Evolutionary conservation across 306 rosid genomes (phyloP).

Genomic region (Ormosia emarginata): DNA sequence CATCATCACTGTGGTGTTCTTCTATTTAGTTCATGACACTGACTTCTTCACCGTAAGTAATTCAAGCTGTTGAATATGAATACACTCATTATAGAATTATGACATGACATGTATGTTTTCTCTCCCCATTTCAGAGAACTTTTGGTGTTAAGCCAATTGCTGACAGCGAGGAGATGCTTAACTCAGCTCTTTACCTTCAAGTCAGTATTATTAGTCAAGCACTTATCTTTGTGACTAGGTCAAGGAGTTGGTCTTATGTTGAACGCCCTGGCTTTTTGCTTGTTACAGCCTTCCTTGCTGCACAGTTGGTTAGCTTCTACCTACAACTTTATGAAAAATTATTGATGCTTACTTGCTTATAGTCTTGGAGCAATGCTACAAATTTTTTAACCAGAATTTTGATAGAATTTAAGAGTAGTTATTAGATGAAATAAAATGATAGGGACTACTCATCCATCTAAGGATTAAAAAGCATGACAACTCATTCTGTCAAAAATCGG

Average conservation of each 20-base stretch:
- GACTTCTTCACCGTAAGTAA: conserved; percentile 59
- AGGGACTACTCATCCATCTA: background rate
- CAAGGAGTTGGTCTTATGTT: conserved; percentile 79
- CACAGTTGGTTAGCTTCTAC: conserved; percentile 64
- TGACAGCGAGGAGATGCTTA: conserved; percentile 37
- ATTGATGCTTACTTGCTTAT: background rate
- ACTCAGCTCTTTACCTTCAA: conserved; percentile 91
- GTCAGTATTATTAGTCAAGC: conserved; percentile 94
- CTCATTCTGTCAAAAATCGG: too few species aligned
- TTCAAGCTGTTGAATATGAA: background rate
- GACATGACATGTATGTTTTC: background rate
- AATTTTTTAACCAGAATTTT: too few species aligned
- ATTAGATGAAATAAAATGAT: background rate
- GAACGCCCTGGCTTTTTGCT: conserved; percentile 82
- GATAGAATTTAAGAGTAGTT: background rate
- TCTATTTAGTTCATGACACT: conserved; percentile 58
- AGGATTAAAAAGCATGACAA: too few species aligned
- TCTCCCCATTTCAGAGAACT: conserved; percentile 19
- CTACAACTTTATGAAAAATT: background rate
- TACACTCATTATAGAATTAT: background rate
- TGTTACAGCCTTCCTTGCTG: conserved; percentile 59
- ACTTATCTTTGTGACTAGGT: conserved; percentile 87
- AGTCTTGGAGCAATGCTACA: too few species aligned
- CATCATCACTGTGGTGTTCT: conserved; percentile 71
- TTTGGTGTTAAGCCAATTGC: conserved; percentile 51